Base-by-base conservation (phyloP, 352 stramenopile species). In the Globisporangium iwayamae region DNA sequence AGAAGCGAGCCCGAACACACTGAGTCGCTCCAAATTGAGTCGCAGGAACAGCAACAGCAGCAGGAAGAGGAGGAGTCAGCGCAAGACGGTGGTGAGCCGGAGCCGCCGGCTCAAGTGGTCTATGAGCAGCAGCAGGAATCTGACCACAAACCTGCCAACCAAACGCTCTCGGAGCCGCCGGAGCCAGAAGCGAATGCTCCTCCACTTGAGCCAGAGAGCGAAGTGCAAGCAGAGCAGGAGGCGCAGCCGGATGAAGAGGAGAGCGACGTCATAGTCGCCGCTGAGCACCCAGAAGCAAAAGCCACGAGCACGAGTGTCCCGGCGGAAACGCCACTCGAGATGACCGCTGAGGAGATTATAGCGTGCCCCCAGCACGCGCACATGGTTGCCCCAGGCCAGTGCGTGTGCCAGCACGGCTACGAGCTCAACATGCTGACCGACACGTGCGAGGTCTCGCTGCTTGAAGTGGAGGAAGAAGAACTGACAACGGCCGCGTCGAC, bases 321-420 rank as follows among this genome's bases (percentile, higher is more conserved):
- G 11, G 16, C 30, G 25, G 30, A 34, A 41, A 14, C 16, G 13
- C n/a, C 36, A 30, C 34, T 39, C 34, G 48, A 66, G 36, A 22
- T 22, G 25, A 22, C 60, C 22, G 4, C 51, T 7, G 25, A 59
- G 13, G 63, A 36, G 10, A 56, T 58, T 25, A 38, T 22, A 0
- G 60, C 52, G 22, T 90, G 81, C 43, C 78, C 81, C 3, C 18
- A 64, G 51, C 68, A 85, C 53, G 65, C 81, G 1, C 62, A 71
- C 5, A 51, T 67, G 9, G 66, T 65, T 18, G 63, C 32, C 14
- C 48, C 79, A 4, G 78, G 75, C 1, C 56, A 76, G 13, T 87
- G 79, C 55, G 79, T 83, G 60, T 85, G 79, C 48, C 60, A 76
- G 9, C 59, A 45, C 11, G 76, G 72, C 2, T 90, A 77, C 52